Base-by-base conservation (phyloP, 768 basidiomycete genomes). In the Punctularia strigosozonata region DNA sequence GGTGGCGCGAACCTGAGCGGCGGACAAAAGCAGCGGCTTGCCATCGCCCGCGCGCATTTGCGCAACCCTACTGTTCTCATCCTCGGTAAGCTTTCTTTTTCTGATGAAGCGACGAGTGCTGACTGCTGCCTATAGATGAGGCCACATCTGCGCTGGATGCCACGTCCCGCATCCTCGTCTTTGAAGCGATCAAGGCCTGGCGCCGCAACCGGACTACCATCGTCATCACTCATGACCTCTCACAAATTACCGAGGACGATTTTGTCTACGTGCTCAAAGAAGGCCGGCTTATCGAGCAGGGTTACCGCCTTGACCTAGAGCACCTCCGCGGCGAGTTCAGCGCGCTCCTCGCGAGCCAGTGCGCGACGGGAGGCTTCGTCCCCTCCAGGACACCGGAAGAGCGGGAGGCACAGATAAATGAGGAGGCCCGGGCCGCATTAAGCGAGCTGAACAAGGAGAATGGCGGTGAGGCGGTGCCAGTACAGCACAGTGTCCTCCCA, bases 141-240 rank as follows among this genome's bases (percentile, higher is more conserved):
- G 78, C 80, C 1, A 86, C 84, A 3, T 85, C 81, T 1, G 80
- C 83, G 14, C 66, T 98, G 42, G 94, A 97, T 57, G 75, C 80
- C 10, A 80, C 82, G 2, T 88, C 91, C 2, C 81, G 92, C 15
- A 64, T 87, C 18, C 73, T 90, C 32, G 87, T 97, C 15, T 87
- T 88, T 37, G 72, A 76, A 41, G 80, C 80, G 1, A 62, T 77
- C 57, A 72, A 71, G 50, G 58, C 59, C 3, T 88, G 83, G 82
- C 68, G 87, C 5, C 52, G 54, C 13, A 81, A 83, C 62, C 77
- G 75, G 49, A 97, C 88, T 4, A 95, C 88, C 5, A 79, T 92
- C 53, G 80, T 92, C 45, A 95, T 97, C 55, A 97, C 94, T 0
- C 94, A 98, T 58, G 95, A 98, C 49, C 75, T 98, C 14, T 79